Evolutionary conservation across 1,139 yeast species (phyloP), one percentile per base, ranked within the genome.

Genomic region (Debaryomycetaceae sp.): DNA sequence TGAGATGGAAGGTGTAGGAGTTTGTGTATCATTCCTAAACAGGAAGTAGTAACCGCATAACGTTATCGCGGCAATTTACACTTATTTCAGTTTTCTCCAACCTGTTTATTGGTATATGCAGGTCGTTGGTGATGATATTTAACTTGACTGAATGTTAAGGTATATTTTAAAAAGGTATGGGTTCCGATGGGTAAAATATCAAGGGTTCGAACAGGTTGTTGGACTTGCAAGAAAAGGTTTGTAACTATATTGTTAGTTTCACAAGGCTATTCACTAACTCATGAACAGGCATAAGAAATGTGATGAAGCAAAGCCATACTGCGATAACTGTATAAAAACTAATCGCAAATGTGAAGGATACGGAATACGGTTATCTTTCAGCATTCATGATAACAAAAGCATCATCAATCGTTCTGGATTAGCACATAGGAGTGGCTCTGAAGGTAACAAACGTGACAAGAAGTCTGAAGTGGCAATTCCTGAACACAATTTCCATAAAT

Each of bases 261-360:
- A 28, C 19, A 6, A 32, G 13, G 16, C 13, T 11, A 22, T 6
- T 15, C 11, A 34, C 36, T 32, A 32, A 32, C 19, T 13, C 17
- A 15, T 31, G 17, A 14, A 13, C 34, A 64, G 79, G 42, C 69
- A 75, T 41, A 58, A 77, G 37, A 80, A 79, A 43, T 79, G 85
- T 53, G 83, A 78, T 53, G 81, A 80, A 48, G 59, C 65, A 0
- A 76, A 74, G 48, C 85, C 85, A 1, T 47, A 50, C 13, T 79
- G 85, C 55, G 60, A 63, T 24, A 78, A 78, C 53, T 79, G 85
- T 54, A 34, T 59, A 13, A 70, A 63, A 34, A 63, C 73, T 4
- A 73, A 73, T 3, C 54, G 75, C 26, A 43, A 43, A 11, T 77
- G 82, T 48, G 79, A 65, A 41, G 81, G 81, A 1, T 76, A 77